Base-by-base conservation (phyloP, 2,329 filamentous ascomycete genomes). In the Hawksworthiomyces lignivorus region DNA sequence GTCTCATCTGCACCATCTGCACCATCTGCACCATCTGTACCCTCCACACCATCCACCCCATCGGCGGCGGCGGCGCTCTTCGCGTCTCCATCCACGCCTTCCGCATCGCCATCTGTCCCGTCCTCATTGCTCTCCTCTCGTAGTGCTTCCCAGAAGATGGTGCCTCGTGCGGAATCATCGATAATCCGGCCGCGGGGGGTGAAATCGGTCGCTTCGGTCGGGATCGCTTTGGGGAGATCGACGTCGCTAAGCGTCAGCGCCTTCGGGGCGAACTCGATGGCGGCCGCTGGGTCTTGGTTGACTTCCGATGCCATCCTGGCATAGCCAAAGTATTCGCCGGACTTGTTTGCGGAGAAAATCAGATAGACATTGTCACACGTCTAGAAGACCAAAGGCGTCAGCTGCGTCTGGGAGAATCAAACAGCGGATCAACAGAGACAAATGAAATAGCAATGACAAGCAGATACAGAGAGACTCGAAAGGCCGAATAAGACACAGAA, bases 341-440 rank as follows among this genome's bases (percentile, higher is more conserved):
- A 96, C 56, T 96, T 96, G 62, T 97, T 97, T 11, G 90, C 90
- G 1, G 90, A 97, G 60, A 97, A 97, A 12, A 97, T 78, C 22
- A 97, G 70, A 56, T 89, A 96, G 1, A 97, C 89, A 54, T 84
- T 86, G 40, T 94, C 86, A 12, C 81, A 77, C 9, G 71, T 68
- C 88, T 94, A 24, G 27, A 29, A 24, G 6, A 4, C 4, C 18
- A 15, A 26, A 36, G 8, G 27, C 45, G 38, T 47, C 22, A 40
- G 19, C 11, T 30, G 9, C 15, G n/a, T n/a, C n/a, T n/a, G n/a
- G n/a, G n/a, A n/a, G n/a, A n/a, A n/a, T n/a, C n/a, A n/a, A n/a
- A n/a, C n/a, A n/a, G n/a, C 19, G 29, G 29, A 28, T 20, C 18
- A 20, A 4, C 17, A 20, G n/a, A 11, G 18, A 11, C 19, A 18